A percentile compares a stretch with the other conserved stretches of the same genome.
These are phyloP conservation scores for Erysimum pusillum DNA, from an alignment of 441 rosid species.

Conservation along the genomic window DNA sequence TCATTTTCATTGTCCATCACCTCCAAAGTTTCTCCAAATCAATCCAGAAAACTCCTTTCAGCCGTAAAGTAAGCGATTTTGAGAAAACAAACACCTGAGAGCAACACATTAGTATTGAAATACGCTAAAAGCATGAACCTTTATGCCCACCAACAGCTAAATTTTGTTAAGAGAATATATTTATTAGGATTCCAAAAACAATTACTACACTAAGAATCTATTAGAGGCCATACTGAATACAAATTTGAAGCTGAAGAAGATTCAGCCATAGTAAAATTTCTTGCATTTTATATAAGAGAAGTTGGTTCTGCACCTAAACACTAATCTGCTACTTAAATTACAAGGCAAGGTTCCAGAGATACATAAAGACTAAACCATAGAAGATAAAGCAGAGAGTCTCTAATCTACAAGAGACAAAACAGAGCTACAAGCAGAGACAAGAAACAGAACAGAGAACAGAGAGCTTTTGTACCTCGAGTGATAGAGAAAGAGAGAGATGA, in stretches of 20 bases:
- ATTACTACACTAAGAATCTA: not conserved
- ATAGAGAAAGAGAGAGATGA: no score
- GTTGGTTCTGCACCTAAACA: conserved; percentile 11
- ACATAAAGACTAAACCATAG: not conserved
- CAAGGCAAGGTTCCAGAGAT: not conserved
- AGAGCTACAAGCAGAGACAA: not conserved
- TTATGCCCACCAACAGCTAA: not conserved
- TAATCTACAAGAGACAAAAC: not conserved
- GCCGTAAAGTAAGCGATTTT: not conserved
- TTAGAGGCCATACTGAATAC: not conserved
- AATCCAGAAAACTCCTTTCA: not conserved
- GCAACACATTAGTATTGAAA: not conserved
- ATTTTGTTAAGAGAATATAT: not conserved
- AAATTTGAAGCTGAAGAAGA: not conserved
- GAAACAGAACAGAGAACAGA: not conserved
- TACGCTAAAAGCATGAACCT: conserved; percentile 34
- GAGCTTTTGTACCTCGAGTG: conserved; percentile 27
- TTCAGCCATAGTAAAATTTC: not conserved
- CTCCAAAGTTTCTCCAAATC: not conserved
- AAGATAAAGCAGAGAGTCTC: conserved; percentile 21
- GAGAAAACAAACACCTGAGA: not conserved
- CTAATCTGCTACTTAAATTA: not conserved
- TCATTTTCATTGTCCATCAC: conserved; percentile 50
- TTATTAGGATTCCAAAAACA: conserved; percentile 14
- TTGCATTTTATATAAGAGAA: not conserved